Evolutionary conservation across 805 yeast species (phyloP).

Genomic region (Starmerella khaoyaiensis): DNA sequence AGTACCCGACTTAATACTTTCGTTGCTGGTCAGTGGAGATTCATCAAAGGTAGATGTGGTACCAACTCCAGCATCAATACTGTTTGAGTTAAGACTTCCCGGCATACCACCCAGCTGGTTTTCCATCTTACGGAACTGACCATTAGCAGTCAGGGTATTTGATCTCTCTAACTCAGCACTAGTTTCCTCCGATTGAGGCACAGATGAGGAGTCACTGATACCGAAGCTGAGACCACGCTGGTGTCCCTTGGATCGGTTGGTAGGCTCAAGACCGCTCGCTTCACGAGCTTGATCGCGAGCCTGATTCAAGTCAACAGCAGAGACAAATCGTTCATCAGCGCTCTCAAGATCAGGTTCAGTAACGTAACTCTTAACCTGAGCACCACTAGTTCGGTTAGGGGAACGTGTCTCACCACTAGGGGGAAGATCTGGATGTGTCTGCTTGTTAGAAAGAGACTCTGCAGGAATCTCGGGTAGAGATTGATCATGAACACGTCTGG

Average conservation of each 20-base stretch:
- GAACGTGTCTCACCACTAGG: constrained; percentile 2
- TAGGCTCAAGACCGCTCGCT: background rate
- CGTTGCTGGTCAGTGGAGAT: background rate
- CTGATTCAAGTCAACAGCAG: constrained; percentile 13
- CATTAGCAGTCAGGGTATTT: constrained; percentile 1
- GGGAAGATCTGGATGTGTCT: background rate
- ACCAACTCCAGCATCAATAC: too few species aligned
- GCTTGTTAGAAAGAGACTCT: background rate
- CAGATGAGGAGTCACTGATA: background rate
- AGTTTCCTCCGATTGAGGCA: background rate
- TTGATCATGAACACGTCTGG: background rate
- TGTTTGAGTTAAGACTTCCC: too few species aligned
- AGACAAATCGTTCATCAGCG: constrained; percentile 13
- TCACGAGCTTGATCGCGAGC: background rate
- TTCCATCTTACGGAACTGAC: constrained; percentile 7
- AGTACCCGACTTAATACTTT: background rate
- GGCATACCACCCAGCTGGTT: constrained; percentile 14
- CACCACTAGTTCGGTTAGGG: constrained; percentile 7
- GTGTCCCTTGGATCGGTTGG: constrained; percentile 5
- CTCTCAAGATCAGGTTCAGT: constrained; percentile 11
- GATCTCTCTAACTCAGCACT: background rate
- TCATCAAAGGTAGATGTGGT: too few species aligned
- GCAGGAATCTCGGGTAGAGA: too few species aligned
- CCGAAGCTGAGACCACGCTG: constrained; percentile 10
- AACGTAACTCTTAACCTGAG: constrained; percentile 11